Conservation (phyloP, 225 moss, liverwort and hornwort species). For the Bryoerythrophyllum caledonicum region DNA sequence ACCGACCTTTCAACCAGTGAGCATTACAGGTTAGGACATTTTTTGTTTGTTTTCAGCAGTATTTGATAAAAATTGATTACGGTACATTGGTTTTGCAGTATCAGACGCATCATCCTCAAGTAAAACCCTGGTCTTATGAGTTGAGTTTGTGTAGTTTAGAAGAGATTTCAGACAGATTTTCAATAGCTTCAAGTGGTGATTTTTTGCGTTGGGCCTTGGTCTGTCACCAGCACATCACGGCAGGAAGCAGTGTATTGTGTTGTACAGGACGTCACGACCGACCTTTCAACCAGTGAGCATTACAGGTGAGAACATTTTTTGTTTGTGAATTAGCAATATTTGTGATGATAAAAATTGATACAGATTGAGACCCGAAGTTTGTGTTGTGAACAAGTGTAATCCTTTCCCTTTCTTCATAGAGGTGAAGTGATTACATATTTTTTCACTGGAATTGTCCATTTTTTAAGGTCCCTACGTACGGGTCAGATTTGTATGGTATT, state of each 20-base stretch:
- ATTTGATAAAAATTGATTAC: not conserved
- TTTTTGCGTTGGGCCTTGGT: not conserved
- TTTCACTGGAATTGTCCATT: too few species aligned
- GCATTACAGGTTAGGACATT: not conserved
- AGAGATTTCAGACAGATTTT: not conserved
- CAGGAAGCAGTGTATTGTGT: not conserved
- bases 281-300: not conserved
- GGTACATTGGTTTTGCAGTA: not conserved
- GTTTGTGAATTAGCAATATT: not conserved
- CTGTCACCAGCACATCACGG: not conserved
- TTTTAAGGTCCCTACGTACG: too few species aligned
- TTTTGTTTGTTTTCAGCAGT: not conserved
- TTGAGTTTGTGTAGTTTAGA: not conserved
- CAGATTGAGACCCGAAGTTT: not conserved
- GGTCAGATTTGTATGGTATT: too few species aligned
- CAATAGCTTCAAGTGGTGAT: not conserved
- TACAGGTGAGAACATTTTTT: not conserved
- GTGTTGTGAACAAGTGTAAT: not conserved
- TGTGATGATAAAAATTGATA: not conserved
- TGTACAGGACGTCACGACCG: too few species aligned
- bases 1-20: not conserved
- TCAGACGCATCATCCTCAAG: constrained; percentile 7
- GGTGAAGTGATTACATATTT: too few species aligned
- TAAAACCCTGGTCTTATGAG: not conserved
- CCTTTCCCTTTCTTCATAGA: too few species aligned